phyloP scores from a whole-genome alignment of 352 stramenopile genomes.

The Phytophthora syringae region DNA sequence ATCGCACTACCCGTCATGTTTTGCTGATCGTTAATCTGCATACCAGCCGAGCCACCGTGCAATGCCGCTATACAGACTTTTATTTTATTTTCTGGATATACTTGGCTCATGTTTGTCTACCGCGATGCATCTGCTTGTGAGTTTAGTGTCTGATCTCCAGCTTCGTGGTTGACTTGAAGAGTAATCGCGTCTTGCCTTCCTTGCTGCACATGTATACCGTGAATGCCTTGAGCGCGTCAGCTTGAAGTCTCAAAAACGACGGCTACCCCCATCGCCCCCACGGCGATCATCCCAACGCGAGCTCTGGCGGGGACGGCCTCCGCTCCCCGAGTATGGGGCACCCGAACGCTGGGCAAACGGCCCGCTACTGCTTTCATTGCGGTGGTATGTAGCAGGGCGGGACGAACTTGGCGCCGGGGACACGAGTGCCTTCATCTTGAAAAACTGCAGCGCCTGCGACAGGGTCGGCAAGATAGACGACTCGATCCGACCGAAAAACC shows the following conservation, averaged over 20 bases:
- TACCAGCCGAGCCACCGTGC: too few relatives aligned
- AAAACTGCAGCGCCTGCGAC: constrained; percentile 86
- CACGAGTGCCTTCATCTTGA: constrained; percentile 90
- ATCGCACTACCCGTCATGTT: too few relatives aligned
- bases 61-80: constrained; percentile 31
- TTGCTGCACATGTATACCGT: background rate
- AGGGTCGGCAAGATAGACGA: constrained; percentile 84
- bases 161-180: constrained; percentile 8
- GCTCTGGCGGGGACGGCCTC: constrained; percentile 60
- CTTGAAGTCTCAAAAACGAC: constrained; percentile 33
- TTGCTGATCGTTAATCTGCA: too few relatives aligned
- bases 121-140: constrained; percentile 25
- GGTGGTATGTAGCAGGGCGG: constrained; percentile 52
- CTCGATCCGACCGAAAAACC: constrained; percentile 89
- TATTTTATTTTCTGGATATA: constrained; percentile 40
- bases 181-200: background rate
- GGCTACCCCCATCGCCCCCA: constrained; percentile 31
- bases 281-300: constrained; percentile 80
- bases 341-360: constrained; percentile 70
- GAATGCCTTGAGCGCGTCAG: background rate
- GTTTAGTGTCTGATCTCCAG: constrained; percentile 14
- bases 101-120: constrained; percentile 14
- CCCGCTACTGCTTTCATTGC: constrained; percentile 47
- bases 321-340: constrained; percentile 45
- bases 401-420: constrained; percentile 50